phyloP scores from a whole-genome alignment of 768 basidiomycete genomes.

The Lentinula detonsa region DNA sequence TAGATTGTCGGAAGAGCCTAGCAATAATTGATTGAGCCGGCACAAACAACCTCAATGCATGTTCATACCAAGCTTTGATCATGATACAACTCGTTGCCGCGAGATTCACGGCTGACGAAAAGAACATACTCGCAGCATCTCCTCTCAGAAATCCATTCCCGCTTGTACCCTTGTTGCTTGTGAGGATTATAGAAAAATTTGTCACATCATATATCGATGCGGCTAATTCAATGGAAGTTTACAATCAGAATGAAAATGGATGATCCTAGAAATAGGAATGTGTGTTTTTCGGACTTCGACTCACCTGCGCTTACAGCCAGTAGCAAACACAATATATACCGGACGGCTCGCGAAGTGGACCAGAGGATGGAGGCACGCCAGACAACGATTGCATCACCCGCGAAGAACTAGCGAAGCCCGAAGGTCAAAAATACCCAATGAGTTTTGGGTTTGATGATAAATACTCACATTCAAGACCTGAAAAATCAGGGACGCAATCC shows the following conservation, averaged over 20 bases:
- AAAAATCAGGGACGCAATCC: neutral
- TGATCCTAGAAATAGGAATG: neutral
- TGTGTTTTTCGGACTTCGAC: neutral
- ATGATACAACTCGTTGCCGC: neutral
- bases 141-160: neutral
- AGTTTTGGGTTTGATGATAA: no score
- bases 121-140: neutral
- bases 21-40: neutral
- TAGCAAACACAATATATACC: neutral
- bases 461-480: neutral
- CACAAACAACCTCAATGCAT: neutral
- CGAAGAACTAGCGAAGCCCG: neutral
- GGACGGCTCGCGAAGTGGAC: neutral
- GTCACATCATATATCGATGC: neutral
- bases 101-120: neutral
- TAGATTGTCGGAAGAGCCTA: constrained; percentile 2
- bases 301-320: neutral
- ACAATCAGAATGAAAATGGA: no score
- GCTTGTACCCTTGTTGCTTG: neutral
- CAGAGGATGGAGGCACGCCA: constrained; percentile 1
- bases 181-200: neutral
- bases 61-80: neutral
- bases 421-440: neutral
- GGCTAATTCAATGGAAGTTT: neutral
- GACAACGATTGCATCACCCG: neutral